Base-by-base conservation (phyloP, 139 green algal genomes). In the Coelastrella sp. region DNA sequence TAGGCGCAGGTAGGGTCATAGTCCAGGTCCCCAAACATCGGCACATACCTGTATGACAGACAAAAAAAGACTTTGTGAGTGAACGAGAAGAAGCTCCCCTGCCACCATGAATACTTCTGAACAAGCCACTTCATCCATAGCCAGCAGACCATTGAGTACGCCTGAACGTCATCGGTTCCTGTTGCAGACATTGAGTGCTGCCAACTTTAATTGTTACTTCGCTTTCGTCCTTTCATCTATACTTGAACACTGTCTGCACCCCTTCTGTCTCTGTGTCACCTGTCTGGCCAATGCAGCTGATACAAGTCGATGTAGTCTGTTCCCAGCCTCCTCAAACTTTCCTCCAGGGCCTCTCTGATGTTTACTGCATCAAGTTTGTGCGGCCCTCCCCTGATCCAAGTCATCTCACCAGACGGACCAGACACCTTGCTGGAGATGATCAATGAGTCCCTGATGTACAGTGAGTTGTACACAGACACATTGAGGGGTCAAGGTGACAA, bases 11-110 rank as follows among this genome's bases (percentile, higher is more conserved):
- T 15, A 0, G 89, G 85, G 67, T 97, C 90, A 80, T 95, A 99
- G 8, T 97, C 93, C 2, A 88, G 43, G 32, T 98, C 94, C 1
- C 96, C 96, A 91, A 99, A 99, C 95, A 98, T 98, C 11, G 96
- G 96, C 21, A 99, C 95, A 79, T 99, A 99, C 77, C 96, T 98
- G 90, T 41, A 3, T 17, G 51, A 74, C n/a, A n/a, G n/a, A n/a
- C n/a, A n/a, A n/a, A n/a, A n/a, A n/a, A n/a, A n/a, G n/a, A n/a
- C n/a, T n/a, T n/a, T n/a, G n/a, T n/a, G n/a, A n/a, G n/a, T n/a
- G n/a, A n/a, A n/a, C n/a, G n/a, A n/a, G n/a, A n/a, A n/a, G n/a
- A n/a, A n/a, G n/a, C n/a, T n/a, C n/a, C n/a, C n/a, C n/a, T n/a
- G n/a, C n/a, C n/a, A n/a, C n/a, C n/a, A n/a, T n/a, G n/a, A n/a